A percentile compares a stretch with the other conserved stretches of the same genome.
Evolutionary conservation across 495 filamentous ascomycete species (phyloP).

Genomic region (Talaromyces trachyspermus): DNA sequence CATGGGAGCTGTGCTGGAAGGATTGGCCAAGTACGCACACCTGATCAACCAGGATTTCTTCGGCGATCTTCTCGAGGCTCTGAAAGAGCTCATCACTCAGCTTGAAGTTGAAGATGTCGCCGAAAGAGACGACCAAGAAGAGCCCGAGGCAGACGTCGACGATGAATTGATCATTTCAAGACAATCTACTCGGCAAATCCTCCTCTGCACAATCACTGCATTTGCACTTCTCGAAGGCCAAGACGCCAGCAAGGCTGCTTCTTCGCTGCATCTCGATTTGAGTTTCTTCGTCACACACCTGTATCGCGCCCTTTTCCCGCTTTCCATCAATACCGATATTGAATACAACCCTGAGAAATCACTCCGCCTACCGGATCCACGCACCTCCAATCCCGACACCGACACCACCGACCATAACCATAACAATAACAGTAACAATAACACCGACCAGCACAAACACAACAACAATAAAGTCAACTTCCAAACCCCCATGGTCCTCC

Average conservation of each 20-base stretch:
- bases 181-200: conserved; percentile 71
- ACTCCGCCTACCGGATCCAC: conserved; percentile 70
- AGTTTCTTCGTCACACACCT: conserved; percentile 92
- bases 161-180: conserved; percentile 30
- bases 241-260: conserved; percentile 59
- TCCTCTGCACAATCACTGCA: conserved; percentile 93
- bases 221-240: conserved; percentile 91
- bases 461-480: conserved; percentile 72
- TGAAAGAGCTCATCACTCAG: conserved; percentile 81
- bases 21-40: conserved; percentile 84
- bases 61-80: conserved; percentile 85
- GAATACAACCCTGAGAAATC: conserved; percentile 72
- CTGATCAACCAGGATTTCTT: conserved; percentile 99
- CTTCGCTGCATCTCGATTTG: conserved; percentile 72
- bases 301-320: conserved; percentile 70
- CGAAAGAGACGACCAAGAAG: conserved; percentile 38
- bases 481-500: conserved; percentile 82
- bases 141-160: conserved; percentile 32
- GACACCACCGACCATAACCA: conserved; percentile 41
- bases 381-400: conserved; percentile 28
- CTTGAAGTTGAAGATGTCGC: conserved; percentile 48
- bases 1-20: conserved; percentile 91
- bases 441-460: conserved; percentile 14
- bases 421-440: conserved; percentile 40
- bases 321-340: conserved; percentile 75